Base-by-base conservation (phyloP, 2,329 filamentous ascomycete genomes). In the Clonostachys rosea region DNA sequence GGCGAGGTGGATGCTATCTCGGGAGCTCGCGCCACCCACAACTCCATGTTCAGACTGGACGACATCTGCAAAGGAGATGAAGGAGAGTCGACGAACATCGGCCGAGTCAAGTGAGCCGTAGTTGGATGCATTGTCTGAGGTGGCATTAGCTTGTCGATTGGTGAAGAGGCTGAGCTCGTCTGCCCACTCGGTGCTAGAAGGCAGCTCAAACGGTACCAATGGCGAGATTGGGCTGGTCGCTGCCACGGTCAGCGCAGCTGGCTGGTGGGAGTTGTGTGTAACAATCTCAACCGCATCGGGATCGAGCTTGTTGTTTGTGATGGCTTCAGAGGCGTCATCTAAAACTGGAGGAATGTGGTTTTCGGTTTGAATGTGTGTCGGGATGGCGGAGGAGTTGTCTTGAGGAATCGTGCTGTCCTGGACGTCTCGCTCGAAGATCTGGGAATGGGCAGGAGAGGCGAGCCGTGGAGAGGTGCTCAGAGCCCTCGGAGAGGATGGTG, bases 61-160 rank as follows among this genome's bases (percentile, higher is more conserved):
- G 10, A 97, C 90, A 59, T 97, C 92, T 51, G 92, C 91, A 66
- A 97, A 97, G 8, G 91, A 96, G 62, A 97, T 95, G 70, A 97
- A 97, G 64, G 88, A 94, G 52, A 97, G 70, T 18, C 92, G 83
- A 42, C 89, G 84, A 16, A 95, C 81, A 58, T 96, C 91, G 42
- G 81, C 77, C 9, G 65, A 67, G 24, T 96, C 91, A 51, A 92
- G 72, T 42, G 85, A 83, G 34, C 86, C 89, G 63, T 92, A 92
- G 61, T 83, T 89, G 49, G 86, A 88, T 2, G 81, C 82, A 24
- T 75, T 75, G 54, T 92, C 87, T 36, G 61, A 60, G 5, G 46
- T 35, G 5, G 43, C 42, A 9, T 44, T 43, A 50, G 59, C 57
- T 43, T 62, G 73, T 43, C 67, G 68, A 48, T 74, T 72, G 6